Evolutionary conservation across 2,329 filamentous ascomycete genomes (phyloP), one percentile per base, ranked within the genome.

Genomic region (Conoideocrella luteorostrata): DNA sequence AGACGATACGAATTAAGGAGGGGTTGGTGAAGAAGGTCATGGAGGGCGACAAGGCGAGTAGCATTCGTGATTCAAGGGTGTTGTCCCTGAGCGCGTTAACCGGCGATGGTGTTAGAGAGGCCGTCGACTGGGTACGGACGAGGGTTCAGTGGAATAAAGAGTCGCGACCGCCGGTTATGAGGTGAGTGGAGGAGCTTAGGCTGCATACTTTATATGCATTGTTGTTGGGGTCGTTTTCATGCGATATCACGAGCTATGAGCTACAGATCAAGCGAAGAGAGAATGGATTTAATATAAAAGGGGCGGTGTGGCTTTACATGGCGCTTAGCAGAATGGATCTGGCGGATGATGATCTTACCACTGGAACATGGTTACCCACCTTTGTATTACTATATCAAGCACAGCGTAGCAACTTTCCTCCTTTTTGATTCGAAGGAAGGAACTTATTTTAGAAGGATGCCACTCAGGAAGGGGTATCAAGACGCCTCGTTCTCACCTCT

Each of bases 111-210:
- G 93, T 98, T 3, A 81, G 80, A 57, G 93, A 97, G 69, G 91
- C 93, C 1, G 86, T 98, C n/a, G 93, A 97, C 59, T 98, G 93
- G 93, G 72, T 98, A 47, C 82, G 88, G 60, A 91, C 83, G 53
- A 75, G 93, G 48, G 88, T 97, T 22, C 89, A 88, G 65, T 97
- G 93, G 88, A 97, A 97, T 63, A 95, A 93, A 68, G 91, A 96
- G 65, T 84, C 81, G 4, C 76, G 93, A 48, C 90, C 91, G 50
- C 93, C 93, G 2, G 82, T 95, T 41, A 95, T 96, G 90, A 78
- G 89, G 68, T 97, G 73, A 42, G 29, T 7, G 21, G n/a, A 10
- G 11, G 12, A 4, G 3, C 15, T 15, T 13, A 28, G n/a, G n/a
- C n/a, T n/a, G n/a, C n/a, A n/a, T n/a, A n/a, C n/a, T n/a, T n/a